Evolutionary conservation across 2,329 filamentous ascomycete species (phyloP).

Genomic region (Paracamarosporium sp.): DNA sequence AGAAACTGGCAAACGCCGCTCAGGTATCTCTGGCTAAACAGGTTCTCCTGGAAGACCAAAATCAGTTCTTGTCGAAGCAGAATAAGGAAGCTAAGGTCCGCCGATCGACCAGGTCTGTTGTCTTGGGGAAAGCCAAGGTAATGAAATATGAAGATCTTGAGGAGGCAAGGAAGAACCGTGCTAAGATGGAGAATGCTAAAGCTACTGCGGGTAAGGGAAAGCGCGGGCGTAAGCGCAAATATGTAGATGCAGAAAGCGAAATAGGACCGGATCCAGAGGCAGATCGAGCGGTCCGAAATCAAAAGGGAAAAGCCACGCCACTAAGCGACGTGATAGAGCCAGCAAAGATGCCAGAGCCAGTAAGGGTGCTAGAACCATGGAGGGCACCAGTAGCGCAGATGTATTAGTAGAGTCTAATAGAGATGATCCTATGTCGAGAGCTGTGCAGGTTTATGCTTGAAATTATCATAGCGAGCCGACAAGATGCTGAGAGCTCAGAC

Average conservation of each 20-base stretch:
- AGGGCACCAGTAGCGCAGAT: not conserved
- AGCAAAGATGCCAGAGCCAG: too few species aligned
- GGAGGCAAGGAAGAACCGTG: not conserved
- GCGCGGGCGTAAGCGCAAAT: not conserved
- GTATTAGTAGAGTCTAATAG: not conserved
- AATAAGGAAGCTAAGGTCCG: not conserved
- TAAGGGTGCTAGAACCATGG: not conserved
- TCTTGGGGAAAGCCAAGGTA: not conserved
- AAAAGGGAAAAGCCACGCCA: not conserved
- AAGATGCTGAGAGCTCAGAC: too few species aligned
- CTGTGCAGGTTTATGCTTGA: too few species aligned
- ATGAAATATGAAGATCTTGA: not conserved
- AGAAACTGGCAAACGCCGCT: not conserved
- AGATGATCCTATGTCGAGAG: not conserved
- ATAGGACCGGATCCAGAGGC: not conserved
- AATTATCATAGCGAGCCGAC: too few species aligned
- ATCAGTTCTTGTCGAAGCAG: not conserved
- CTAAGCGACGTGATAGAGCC: not conserved
- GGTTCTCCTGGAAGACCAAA: not conserved
- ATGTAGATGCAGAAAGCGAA: not conserved
- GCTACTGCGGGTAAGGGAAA: not conserved
- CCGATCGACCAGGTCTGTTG: not conserved
- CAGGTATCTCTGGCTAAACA: not conserved
- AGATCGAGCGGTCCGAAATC: not conserved
- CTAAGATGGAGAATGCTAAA: not conserved